Base-by-base conservation (phyloP, 2,329 filamentous ascomycete genomes). In the Claviceps purpurea region DNA sequence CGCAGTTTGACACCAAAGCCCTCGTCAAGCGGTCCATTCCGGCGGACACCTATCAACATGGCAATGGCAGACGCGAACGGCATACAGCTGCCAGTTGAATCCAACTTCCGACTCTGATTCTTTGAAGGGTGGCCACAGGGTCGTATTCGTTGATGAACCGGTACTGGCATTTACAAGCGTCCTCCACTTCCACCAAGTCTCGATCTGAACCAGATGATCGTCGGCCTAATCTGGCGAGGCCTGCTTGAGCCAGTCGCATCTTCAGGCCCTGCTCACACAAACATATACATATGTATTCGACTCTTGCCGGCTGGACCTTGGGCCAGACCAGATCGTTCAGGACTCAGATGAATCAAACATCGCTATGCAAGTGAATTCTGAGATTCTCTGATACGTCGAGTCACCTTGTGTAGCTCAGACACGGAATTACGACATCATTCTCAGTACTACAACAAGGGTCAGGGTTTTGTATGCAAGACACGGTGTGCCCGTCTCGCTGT, bases 231-330 rank as follows among this genome's bases (percentile, higher is more conserved):
- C 60, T 65, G 57, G 61, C 58, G 50, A 57, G 57, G 58, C 56
- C 54, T 62, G 60, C 30, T 59, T 50, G 56, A 60, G 59, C 65
- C 64, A 67, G 65, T 66, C 65, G 64, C 64, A 67, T 64, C 59
- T 56, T 40, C 18, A 54, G 7, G 49, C 58, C 34, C 42, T 37
- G 56, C 56, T 64, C 58, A 61, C 61, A 57, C 57, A 57, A 58
- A 54, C 53, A 51, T 53, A 50, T 26, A 7, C 5, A 7, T 26
- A 26, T 26, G 24, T 26, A 26, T 26, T 26, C 57, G 50, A 50
- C 20, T 30, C 42, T 20, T 38, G 46, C 41, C 42, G 39, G 20
- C 53, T 41, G 50, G 47, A 52, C 54, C 54, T 50, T 54, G 52
- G 51, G 55, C 43, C 51, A 26, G 30, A 18, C 13, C 24, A 20